Percentiles rank a stretch among this genome's conserved stretches.
These are phyloP conservation scores for thale cress (Arabidopsis thaliana) DNA, from an alignment of 345 rosid species.

Conservation along the genomic window DNA sequence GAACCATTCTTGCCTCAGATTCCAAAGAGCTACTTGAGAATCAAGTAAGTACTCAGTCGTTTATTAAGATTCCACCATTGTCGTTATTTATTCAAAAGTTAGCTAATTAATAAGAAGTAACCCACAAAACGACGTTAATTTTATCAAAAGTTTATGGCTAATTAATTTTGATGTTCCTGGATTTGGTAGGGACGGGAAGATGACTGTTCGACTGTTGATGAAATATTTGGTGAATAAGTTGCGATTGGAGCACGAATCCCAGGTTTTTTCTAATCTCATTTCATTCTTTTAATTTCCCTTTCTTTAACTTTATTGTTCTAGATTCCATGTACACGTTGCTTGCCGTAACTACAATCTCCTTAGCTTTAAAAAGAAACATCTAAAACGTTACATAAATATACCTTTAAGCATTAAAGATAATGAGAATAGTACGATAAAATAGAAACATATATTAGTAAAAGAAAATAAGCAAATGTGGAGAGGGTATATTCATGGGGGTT, in stretches of 20 bases:
- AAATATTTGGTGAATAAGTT: conserved; percentile 97
- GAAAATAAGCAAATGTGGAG: conserved; percentile 38
- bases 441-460: conserved; percentile 36
- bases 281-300: conserved; percentile 23
- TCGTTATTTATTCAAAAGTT: not conserved
- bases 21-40: conserved; percentile 94
- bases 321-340: conserved; percentile 47
- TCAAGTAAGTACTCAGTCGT: conserved; percentile 65
- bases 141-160: conserved; percentile 27
- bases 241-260: conserved; percentile 89
- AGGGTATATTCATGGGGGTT: conserved; percentile 48
- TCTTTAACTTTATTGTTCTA: conserved; percentile 33
- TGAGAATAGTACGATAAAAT: conserved; percentile 33
- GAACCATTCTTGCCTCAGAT: conserved; percentile 95
- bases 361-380: conserved; percentile 14
- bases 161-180: conserved; percentile 37
- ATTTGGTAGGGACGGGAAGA: conserved; percentile 85
- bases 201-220: conserved; percentile 88
- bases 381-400: conserved; percentile 26
- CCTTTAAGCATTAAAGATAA: conserved; percentile 41
- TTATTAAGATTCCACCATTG: conserved; percentile 4
- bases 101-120: conserved; percentile 19
- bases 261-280: conserved; percentile 52
- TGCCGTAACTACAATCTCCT: conserved; percentile 49
- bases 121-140: conserved; percentile 26